Evolutionary conservation across 345 rosid species (phyloP), one percentile per base, ranked within the genome.

Genomic region (Ricinus communis): DNA sequence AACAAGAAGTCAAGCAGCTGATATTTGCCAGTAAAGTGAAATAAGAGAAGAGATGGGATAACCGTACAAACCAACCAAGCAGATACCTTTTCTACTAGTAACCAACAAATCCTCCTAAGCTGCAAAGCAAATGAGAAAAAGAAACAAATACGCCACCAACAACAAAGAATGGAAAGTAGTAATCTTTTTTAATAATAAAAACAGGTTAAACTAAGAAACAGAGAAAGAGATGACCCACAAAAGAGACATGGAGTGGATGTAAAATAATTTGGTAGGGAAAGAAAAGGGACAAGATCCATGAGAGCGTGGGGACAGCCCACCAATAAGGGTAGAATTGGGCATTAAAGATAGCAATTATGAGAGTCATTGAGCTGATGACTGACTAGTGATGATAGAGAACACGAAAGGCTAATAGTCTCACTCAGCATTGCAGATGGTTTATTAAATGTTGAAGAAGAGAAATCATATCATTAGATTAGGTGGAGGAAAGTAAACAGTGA

Each of bases 311-410:
- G 82, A 80, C 83, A 56, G 59, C 27, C 68, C 60, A 71, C 72
- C 73, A 68, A 59, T 71, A 73, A 62, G 71, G 71, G 78, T 83
- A 77, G 84, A 82, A 80, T 75, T 68, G 77, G 57, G 69, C 69
- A 76, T 74, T 83, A 71, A 80, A 70, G 78, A 77, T 72, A 68
- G 71, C 66, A 64, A 75, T 80, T 27, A 82, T 76, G 38, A 65
- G 74, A 77, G 74, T 74, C 77, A 79, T 18, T 69, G 65, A 47
- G 72, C 46, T 40, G 65, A 55, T 63, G 60, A 70, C 38, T 33
- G 38, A 33, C 2, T 33, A n/a, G 65, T 25, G 66, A 56, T 45
- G 51, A 24, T 36, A n/a, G 9, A 36, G 18, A 25, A 11, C 50
- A 33, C 6, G 6, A 33, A 33, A 33, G 2, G 38, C 38, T 33